Percentiles rank a stretch among this genome's conserved stretches.
Conservation (phyloP, 768 basidiomycete species). For the Multifurca ochricompacta region DNA sequence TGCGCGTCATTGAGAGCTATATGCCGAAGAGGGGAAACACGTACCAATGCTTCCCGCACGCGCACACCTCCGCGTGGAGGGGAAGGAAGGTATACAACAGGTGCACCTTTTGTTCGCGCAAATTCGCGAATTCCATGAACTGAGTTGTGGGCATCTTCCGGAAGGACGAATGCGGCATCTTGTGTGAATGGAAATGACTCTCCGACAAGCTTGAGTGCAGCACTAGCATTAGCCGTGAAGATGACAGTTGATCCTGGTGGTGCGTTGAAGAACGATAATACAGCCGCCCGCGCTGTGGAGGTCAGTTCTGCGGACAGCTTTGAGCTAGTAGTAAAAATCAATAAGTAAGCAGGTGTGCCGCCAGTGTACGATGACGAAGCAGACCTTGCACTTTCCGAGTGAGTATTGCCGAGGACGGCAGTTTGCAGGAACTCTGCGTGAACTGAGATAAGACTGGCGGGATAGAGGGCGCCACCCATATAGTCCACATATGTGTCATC, state of each 20-base stretch:
- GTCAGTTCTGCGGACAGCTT: slow-evolving; percentile 58
- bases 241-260: slow-evolving; percentile 71
- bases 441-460: slow-evolving; percentile 64
- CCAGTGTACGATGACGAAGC: slow-evolving; percentile 24
- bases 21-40: slow-evolving; percentile 1
- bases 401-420: slow-evolving; percentile 73
- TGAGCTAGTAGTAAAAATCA: slow-evolving; percentile 41
- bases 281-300: slow-evolving; percentile 60
- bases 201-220: slow-evolving; percentile 73
- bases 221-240: slow-evolving; percentile 76
- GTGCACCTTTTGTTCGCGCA: slow-evolving; percentile 46
- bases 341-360: slow-evolving; percentile 36
- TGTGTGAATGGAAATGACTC: slow-evolving; percentile 67
- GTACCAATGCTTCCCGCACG: slow-evolving; percentile 49
- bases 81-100: slow-evolving; percentile 57
- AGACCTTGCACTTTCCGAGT: slow-evolving; percentile 75
- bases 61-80: slow-evolving; percentile 61
- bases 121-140: slow-evolving; percentile 77
- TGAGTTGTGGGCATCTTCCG: slow-evolving; percentile 77
- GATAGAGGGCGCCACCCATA: slow-evolving; percentile 79
- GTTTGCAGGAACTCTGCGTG: slow-evolving; percentile 62
- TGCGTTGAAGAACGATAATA: slow-evolving; percentile 72
- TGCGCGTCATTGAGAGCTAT: slow-evolving; percentile 1
- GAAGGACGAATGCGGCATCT: slow-evolving; percentile 56
- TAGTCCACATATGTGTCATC: slow-evolving; percentile 80